A percentile compares a stretch with the other conserved stretches of the same genome.
These are phyloP conservation scores for Nitzschia sp. DNA, from an alignment of 108 stramenopile species.

Conservation along the genomic window DNA sequence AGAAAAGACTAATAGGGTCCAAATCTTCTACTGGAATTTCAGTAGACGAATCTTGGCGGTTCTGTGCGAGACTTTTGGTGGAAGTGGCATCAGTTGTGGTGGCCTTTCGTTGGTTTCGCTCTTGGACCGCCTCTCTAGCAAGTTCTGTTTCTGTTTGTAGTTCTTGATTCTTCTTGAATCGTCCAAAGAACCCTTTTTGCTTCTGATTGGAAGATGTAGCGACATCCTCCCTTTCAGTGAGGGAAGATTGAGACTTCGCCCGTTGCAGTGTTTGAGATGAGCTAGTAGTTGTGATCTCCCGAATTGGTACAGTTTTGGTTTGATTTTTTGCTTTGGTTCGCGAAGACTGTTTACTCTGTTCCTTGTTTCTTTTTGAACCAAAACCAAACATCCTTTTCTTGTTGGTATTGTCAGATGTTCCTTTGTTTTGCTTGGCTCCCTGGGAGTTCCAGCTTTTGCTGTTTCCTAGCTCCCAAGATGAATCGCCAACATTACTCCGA, in stretches of 20 bases:
- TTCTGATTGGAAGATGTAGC: background rate
- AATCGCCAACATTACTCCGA: background rate
- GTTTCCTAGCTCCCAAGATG: background rate
- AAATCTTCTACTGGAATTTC: background rate
- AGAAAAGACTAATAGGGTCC: conserved; percentile 14
- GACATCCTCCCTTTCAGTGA: background rate
- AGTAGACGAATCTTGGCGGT: too few relatives aligned
- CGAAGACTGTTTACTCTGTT: background rate
- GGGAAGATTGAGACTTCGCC: too few relatives aligned
- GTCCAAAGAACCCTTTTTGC: conserved; percentile 6
- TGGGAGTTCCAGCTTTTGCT: too few relatives aligned
- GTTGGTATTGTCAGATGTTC: too few relatives aligned
- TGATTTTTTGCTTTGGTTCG: background rate
- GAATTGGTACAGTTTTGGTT: background rate
- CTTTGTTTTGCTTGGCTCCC: too few relatives aligned
- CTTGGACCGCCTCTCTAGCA: background rate
- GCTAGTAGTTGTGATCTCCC: too few relatives aligned
- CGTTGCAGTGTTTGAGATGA: too few relatives aligned
- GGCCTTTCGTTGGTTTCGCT: background rate
- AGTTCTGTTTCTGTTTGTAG: background rate
- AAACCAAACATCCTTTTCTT: too few relatives aligned
- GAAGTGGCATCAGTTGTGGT: background rate
- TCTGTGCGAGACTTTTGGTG: background rate
- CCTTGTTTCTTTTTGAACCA: too few relatives aligned
- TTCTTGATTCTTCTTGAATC: conserved; percentile 5